A percentile compares a stretch with the other conserved stretches of the same genome.
These are phyloP conservation scores for Fusarium graminum DNA, from an alignment of 2,329 filamentous ascomycete genomes.

Conservation along the genomic window DNA sequence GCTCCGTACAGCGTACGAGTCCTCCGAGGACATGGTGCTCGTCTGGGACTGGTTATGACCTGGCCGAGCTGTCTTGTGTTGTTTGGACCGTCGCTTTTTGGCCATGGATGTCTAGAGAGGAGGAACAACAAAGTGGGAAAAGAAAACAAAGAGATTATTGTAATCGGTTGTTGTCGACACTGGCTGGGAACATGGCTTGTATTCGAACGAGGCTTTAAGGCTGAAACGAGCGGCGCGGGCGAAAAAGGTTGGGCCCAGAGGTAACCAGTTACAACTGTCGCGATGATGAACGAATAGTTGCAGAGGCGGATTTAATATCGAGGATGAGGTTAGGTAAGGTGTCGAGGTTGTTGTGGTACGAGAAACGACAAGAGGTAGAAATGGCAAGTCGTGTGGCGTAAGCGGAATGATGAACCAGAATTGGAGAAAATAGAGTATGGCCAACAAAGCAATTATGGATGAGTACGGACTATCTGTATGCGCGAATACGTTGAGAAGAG, in stretches of 20 bases:
- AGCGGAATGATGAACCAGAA: conserved; percentile 12
- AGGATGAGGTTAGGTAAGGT: conserved; percentile 2
- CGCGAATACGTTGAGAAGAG: conserved; percentile 8
- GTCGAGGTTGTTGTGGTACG: not conserved
- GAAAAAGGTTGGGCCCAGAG: conserved; percentile 13
- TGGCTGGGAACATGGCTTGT: conserved; percentile 44
- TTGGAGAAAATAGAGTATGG: not conserved
- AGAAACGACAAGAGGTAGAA: conserved; percentile 4
- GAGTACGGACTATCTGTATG: not conserved
- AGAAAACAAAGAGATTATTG: conserved; percentile 35
- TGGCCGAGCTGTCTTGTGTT: conserved; percentile 46
- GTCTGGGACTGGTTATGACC: conserved; percentile 45
- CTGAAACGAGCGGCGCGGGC: conserved; percentile 38
- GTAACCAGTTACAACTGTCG: conserved; percentile 16
- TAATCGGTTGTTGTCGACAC: conserved; percentile 31
- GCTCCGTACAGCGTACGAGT: conserved; percentile 48
- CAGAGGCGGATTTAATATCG: not conserved
- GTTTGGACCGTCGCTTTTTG: conserved; percentile 51
- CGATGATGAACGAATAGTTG: conserved; percentile 10
- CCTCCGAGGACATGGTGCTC: conserved; percentile 53
- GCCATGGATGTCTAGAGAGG: conserved; percentile 52
- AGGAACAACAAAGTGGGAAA: not conserved
- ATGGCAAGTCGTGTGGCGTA: not conserved
- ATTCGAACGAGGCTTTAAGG: conserved; percentile 22
- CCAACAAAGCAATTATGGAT: conserved; percentile 32